A percentile compares a stretch with the other conserved stretches of the same genome.
Conservation (phyloP, 192 early-diverging fungal genomes). For the Backusella circina region DNA sequence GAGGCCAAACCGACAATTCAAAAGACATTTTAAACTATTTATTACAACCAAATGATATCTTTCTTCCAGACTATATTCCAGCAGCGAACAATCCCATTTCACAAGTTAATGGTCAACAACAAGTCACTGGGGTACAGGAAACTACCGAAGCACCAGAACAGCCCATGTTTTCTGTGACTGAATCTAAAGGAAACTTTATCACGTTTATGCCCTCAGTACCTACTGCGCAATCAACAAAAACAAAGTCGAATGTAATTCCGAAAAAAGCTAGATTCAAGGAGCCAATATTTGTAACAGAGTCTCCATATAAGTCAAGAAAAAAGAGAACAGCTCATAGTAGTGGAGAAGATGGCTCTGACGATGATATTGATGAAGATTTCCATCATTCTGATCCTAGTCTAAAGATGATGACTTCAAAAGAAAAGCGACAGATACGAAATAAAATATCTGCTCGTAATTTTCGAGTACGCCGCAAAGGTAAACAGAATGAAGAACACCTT, state of each 20-base stretch:
- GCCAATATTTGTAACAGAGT: conserved; percentile 19
- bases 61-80: neutral
- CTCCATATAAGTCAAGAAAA: conserved; percentile 3
- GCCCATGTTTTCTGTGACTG: neutral
- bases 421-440: conserved; percentile 69
- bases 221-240: neutral
- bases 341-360: neutral
- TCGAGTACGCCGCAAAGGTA: conserved; percentile 66
- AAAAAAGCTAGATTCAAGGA: conserved; percentile 8
- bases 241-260: neutral
- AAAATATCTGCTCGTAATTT: conserved; percentile 79
- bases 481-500: neutral
- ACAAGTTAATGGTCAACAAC: neutral
- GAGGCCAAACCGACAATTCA: neutral
- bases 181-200: neutral
- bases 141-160: neutral
- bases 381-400: neutral
- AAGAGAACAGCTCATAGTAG: neutral
- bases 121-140: neutral
- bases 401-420: conserved; percentile 48
- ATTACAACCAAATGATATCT: neutral
- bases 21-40: neutral
- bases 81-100: neutral
- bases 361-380: neutral
- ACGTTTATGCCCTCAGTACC: neutral